phyloP scores from a whole-genome alignment of 192 early-diverging fungal genomes.

The Oehlia diaphana region DNA sequence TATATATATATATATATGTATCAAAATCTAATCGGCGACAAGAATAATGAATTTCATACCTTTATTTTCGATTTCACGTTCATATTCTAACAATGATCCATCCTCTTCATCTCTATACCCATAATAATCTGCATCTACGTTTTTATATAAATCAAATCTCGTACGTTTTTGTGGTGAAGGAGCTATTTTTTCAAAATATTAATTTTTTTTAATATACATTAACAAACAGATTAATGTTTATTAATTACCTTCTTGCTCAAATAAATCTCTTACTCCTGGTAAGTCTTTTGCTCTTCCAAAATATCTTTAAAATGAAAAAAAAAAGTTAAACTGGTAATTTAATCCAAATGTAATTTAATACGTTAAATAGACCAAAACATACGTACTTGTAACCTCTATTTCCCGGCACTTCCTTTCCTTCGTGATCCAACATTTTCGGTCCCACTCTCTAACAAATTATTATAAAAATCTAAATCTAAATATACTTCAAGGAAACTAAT shows the following conservation, averaged over 20 bases:
- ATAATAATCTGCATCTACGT: constrained; percentile 92
- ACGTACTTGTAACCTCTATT: constrained; percentile 85
- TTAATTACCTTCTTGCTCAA: constrained; percentile 70
- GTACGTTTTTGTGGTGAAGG: constrained; percentile 51
- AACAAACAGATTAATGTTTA: not conserved
- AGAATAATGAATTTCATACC: constrained; percentile 31
- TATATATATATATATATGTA: too few species aligned
- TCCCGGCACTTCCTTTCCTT: constrained; percentile 88
- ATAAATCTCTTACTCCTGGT: constrained; percentile 90
- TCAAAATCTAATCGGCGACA: not conserved
- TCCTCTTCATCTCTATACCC: constrained; percentile 94
- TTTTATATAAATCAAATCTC: constrained; percentile 69
- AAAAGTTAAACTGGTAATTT: not conserved
- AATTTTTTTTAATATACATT: not conserved
- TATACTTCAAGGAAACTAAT: not conserved
- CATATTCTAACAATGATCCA: constrained; percentile 76
- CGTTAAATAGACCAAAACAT: not conserved
- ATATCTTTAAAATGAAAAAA: constrained; percentile 53
- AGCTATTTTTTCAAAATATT: constrained; percentile 26
- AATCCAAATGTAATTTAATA: not conserved
- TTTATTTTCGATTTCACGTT: constrained; percentile 59
- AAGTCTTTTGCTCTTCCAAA: constrained; percentile 96
- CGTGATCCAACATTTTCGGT: constrained; percentile 77
- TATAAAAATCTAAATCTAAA: not conserved
- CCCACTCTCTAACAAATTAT: constrained; percentile 56